Base-by-base conservation (phyloP, 192 early-diverging fungal species). In the Ambispora gerdemannii region DNA sequence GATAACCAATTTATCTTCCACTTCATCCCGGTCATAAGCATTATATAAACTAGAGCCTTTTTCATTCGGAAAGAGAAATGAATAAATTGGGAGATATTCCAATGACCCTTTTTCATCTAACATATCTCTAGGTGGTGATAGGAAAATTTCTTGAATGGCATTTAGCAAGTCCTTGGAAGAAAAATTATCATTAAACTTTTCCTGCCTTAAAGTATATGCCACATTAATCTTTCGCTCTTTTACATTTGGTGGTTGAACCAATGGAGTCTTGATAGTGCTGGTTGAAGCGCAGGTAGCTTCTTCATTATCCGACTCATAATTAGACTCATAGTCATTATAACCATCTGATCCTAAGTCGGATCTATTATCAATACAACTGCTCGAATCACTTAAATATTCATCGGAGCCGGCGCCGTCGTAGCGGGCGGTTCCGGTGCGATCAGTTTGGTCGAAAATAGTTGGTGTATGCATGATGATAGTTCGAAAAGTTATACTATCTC, bases 61-160 rank as follows among this genome's bases (percentile, higher is more conserved):
- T 50, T 65, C 22, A 65, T 65, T 65, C 10, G 22, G 63, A 30
- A 65, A 65, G 43, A 65, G 63, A 28, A 65, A 65, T 65, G 24
- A 30, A 65, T 65, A 65, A n/a, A n/a, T n/a, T n/a, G n/a, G n/a
- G n/a, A n/a, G n/a, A n/a, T 55, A 10, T 4, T 55, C 53, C 24
- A 65, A 65, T 65, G 43, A 65, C 17, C 43, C 63, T 50, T 65
- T 65, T 15, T 65, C 30, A n/a, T 65, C 4, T 32, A 13, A 65
- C 63, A 65, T 65, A 50, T 65, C 63, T 50, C 43, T 65, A 32
- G 30, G 25, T 13, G 63, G 27, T 50, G 47, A 65, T 30, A 27
- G 30, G 43, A 65, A 3, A 50, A 65, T 65, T 50, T 50, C 17
- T 3, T 28, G 7, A 32, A 65, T 65, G 4, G 1, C 4, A 65